A percentile compares a stretch with the other conserved stretches of the same genome.
These are phyloP conservation scores for Tylopilus plumbeoviolaceoides DNA, from an alignment of 768 basidiomycete genomes.

Conservation along the genomic window DNA sequence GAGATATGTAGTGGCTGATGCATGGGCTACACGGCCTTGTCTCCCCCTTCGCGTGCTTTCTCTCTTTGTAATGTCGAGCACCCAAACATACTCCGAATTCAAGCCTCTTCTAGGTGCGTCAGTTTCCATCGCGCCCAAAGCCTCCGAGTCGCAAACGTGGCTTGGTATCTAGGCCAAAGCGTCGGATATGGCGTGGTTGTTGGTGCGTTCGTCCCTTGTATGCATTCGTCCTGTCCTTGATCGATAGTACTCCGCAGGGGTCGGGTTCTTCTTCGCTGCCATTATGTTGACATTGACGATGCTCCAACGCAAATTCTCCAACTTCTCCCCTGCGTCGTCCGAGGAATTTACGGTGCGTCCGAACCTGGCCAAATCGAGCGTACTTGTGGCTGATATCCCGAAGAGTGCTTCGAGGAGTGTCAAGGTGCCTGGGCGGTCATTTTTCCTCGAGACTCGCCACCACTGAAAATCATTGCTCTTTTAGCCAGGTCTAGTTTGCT, in stretches of 20 bases:
- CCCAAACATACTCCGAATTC: slow-evolving; percentile 31
- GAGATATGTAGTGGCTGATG: not conserved
- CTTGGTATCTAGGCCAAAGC: slow-evolving; percentile 7
- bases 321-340: slow-evolving; percentile 42
- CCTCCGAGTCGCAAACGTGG: not conserved
- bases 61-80: not conserved
- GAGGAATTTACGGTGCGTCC: slow-evolving; percentile 45
- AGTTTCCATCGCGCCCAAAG: not conserved
- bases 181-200: slow-evolving; percentile 50
- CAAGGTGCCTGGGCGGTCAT: slow-evolving; percentile 28
- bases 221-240: not conserved
- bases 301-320: slow-evolving; percentile 33
- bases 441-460: not conserved
- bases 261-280: slow-evolving; percentile 48
- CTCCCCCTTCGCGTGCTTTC: not conserved
- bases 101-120: slow-evolving; percentile 23
- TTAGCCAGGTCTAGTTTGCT: slow-evolving; percentile 48
- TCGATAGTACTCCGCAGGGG: slow-evolving; percentile 38
- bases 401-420: slow-evolving; percentile 45
- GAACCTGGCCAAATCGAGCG: not conserved
- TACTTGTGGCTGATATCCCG: not conserved
- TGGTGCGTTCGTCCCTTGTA: slow-evolving; percentile 27
- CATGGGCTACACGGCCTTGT: not conserved
- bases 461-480: not conserved
- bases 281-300: slow-evolving; percentile 44